phyloP scores from a whole-genome alignment of 2,329 filamentous ascomycete genomes.

The Metarhizium rileyi region DNA sequence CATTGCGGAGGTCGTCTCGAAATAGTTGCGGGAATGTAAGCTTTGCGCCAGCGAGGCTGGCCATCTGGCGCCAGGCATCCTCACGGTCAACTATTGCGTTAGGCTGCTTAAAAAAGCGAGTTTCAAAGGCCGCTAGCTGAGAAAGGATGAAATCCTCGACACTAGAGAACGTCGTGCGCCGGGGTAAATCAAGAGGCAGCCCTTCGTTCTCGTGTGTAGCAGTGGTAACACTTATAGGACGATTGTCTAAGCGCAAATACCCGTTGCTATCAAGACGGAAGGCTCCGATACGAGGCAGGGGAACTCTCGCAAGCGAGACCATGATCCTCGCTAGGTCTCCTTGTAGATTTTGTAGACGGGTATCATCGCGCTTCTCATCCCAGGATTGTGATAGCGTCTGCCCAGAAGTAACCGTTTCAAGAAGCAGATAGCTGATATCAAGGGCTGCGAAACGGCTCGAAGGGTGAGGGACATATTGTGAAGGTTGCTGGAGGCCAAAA shows the following conservation, averaged over 20 bases:
- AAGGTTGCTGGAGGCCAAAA: conserved; percentile 9
- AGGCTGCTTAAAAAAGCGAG: conserved; percentile 11
- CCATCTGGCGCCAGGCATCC: conserved; percentile 10
- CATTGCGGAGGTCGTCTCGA: conserved; percentile 12
- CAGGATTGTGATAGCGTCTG: conserved; percentile 13
- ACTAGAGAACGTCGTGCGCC: conserved; percentile 7
- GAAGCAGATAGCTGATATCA: conserved; percentile 13
- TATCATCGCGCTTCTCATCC: conserved; percentile 11
- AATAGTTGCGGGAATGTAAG: conserved; percentile 12
- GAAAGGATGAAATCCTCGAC: conserved; percentile 10
- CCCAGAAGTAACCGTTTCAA: conserved; percentile 12
- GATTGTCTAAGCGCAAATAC: conserved; percentile 19
- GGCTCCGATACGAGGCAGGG: conserved; percentile 17
- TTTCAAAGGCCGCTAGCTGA: conserved; percentile 10
- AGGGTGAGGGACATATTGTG: conserved; percentile 7
- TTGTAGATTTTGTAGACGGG: conserved; percentile 17
- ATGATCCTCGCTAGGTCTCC: conserved; percentile 19
- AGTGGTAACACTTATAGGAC: conserved; percentile 8
- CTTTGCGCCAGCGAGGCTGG: conserved; percentile 9
- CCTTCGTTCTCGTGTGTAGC: conserved; percentile 11
- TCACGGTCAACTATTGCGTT: conserved; percentile 10
- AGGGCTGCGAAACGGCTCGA: conserved; percentile 8
- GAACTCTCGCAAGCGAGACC: conserved; percentile 18
- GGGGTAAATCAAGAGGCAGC: conserved; percentile 7
- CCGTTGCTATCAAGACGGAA: conserved; percentile 19